These are phyloP conservation scores for Solanum bulbocastanum DNA, from an alignment of 257 asterid species.

Conservation along the genomic window DNA sequence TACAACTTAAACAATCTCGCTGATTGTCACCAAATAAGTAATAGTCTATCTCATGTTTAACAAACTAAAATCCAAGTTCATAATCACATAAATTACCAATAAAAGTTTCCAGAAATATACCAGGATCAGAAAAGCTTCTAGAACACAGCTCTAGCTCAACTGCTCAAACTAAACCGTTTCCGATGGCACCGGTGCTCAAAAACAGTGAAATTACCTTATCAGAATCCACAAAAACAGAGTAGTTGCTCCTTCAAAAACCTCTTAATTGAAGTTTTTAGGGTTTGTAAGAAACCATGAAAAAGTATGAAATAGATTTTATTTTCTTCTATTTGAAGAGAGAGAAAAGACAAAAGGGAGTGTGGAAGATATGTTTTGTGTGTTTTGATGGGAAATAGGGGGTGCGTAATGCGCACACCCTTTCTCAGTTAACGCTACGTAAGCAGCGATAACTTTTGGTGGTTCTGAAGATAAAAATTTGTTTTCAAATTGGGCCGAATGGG, in stretches of 20 bases:
- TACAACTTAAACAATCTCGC: background rate
- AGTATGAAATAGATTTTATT: background rate
- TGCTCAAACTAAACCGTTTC: background rate
- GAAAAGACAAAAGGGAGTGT: too few relatives aligned
- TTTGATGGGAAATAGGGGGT: background rate
- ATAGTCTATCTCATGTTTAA: background rate
- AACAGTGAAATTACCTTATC: background rate
- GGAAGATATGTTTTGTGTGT: background rate
- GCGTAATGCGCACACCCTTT: background rate
- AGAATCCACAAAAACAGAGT: background rate
- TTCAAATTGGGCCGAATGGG: background rate
- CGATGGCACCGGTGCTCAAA: background rate
- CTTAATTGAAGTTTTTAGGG: background rate
- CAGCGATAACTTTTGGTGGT: background rate
- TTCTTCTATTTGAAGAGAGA: background rate
- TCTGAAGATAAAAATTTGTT: background rate
- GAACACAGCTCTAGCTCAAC: background rate
- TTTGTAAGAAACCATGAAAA: background rate
- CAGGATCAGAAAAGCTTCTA: background rate
- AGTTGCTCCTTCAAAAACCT: background rate
- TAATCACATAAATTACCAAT: background rate
- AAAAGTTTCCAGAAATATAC: background rate
- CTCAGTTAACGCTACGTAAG: background rate
- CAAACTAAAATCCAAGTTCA: background rate
- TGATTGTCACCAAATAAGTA: background rate